phyloP scores from a whole-genome alignment of 331 rosid species.

The Cydonia oblonga region DNA sequence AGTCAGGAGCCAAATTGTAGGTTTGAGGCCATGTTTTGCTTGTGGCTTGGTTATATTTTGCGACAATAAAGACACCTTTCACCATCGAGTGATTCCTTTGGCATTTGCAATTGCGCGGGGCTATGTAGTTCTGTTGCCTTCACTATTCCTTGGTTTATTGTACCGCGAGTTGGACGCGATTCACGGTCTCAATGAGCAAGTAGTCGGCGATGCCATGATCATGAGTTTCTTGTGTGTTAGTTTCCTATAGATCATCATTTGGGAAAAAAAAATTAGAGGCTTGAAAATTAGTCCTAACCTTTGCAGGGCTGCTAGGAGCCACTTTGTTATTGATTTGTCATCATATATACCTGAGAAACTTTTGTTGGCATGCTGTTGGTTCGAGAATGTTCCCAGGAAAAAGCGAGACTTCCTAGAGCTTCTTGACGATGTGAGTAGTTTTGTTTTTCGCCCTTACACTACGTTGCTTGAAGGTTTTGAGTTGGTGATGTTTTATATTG shows the following conservation, averaged over 20 bases:
- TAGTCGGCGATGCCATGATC: accelerated
- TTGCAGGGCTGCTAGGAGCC: accelerated
- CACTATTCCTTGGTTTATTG: not conserved
- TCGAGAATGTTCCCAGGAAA: accelerated
- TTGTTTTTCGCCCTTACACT: not conserved
- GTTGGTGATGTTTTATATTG: accelerated
- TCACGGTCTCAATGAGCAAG: accelerated
- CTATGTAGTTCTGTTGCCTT: accelerated
- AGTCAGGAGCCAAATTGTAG: not conserved
- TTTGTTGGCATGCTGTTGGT: not conserved
- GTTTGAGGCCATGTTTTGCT: not conserved
- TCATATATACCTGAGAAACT: not conserved
- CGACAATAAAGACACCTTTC: not conserved
- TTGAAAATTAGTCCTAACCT: not conserved
- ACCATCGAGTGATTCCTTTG: not conserved
- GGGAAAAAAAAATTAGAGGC: not conserved
- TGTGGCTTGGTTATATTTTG: not conserved
- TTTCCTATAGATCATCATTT: accelerated
- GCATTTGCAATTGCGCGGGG: accelerated
- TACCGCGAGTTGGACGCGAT: accelerated
- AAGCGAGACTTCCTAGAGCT: not conserved
- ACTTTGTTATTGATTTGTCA: not conserved
- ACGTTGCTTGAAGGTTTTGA: accelerated
- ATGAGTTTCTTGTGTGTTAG: not conserved
- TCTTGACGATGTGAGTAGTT: not conserved